Base-by-base conservation (phyloP, 2,329 filamentous ascomycete genomes). In the Ophiostoma angusticollis region DNA sequence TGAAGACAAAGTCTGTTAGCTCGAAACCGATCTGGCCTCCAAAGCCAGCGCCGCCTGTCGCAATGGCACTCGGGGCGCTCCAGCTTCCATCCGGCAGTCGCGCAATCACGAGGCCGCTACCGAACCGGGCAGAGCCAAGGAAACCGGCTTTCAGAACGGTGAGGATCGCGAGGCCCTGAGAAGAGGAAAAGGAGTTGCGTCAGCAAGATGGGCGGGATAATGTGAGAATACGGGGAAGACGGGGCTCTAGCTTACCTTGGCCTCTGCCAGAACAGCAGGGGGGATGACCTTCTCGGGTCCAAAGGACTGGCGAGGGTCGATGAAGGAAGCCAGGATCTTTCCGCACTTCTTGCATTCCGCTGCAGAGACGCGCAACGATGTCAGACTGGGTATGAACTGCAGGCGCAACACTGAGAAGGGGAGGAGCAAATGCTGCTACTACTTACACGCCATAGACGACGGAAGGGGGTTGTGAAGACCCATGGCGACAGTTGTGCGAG, bases 271-370 rank as follows among this genome's bases (percentile, higher is more conserved):
- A 51, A 98, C 73, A 37, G 80, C 74, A 7, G 89, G 87, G 35
- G 91, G 91, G 52, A 98, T 98, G 57, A 98, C 79, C 62, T 96
- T 96, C 61, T 96, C 91, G 40, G 91, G 89, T 6, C 89, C 86
- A 59, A 96, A 94, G 16, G 89, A 67, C 65, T 96, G 89, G 55
- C 79, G 75, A 16, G 91, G 91, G 57, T 96, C 91, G 57, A 96
- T 74, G 58, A 98, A 98, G 11, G 87, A 93, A 32, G 83, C 75
- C 50, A 98, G 74, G 54, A 96, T 96, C 69, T 93, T 94, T 56
- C 83, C 83, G 57, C 86, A 91, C 64, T 98, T 98, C 61, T 82
- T 91, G 66, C 91, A 96, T 67, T 98, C 91, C 67, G 85, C 89
- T 95, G 61, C 7, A 30, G 50, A 39, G 24, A 21, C 11, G 5